Base-by-base conservation (phyloP, 257 asterid genomes). In the Lantana camara region DNA sequence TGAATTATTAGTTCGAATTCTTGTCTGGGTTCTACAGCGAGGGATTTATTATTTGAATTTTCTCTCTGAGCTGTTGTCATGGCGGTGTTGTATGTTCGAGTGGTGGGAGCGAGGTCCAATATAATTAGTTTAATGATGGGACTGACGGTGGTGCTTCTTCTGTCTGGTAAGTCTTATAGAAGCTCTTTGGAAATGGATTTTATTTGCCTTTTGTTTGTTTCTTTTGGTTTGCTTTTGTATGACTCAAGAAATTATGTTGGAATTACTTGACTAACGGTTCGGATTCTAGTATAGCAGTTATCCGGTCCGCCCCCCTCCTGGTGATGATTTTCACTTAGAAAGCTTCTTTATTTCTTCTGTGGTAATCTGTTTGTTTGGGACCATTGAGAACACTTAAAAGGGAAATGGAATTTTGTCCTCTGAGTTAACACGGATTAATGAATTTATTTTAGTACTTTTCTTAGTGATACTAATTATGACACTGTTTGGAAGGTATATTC, bases 141-240 rank as follows among this genome's bases (percentile, higher is more conserved):
- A 60, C 49, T 75, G 57, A 49, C 76, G 41, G 65, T 81, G 72
- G 64, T 76, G 73, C 80, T 91, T 74, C 74, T 83, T 57, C 60
- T 83, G 20, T 66, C 76, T 73, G 94, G 98, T 88, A 76, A 61
- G 82, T 75, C 60, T 55, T 57, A 21, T 57, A 30, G 54, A n/a
- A 30, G 27, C 64, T 49, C 20, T 17, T 34, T 38, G 54, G 55
- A 29, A 47, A 48, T 47, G n/a, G 46, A 17, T 29, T 48, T 60
- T 1, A 60, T 45, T 20, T 8, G 45, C 45, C n/a, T 10, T 38
- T 56, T 19, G 44, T 20, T 61, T 50, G 16, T 9, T 2, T 55
- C 35, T 40, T 46, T 46, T 32, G 35, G 46, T 56, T 57, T 68
- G 51, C 54, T 63, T 73, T 56, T 72, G 46, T 55, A 27, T 34